Conservation (phyloP, 208 protist species). For the Novymonas esmeraldas region DNA sequence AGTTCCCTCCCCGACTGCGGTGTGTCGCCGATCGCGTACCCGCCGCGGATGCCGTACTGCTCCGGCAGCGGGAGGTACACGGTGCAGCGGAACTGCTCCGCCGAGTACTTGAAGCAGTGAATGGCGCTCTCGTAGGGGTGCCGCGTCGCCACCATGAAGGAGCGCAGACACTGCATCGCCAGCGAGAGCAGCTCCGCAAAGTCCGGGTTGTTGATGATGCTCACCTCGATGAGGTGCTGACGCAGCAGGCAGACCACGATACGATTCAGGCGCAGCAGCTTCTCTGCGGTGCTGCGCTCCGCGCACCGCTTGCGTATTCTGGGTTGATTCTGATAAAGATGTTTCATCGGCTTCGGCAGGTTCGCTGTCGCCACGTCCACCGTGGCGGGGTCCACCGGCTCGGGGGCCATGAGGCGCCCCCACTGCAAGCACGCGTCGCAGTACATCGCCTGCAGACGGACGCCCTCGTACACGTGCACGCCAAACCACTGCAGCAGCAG, state of each 20-base stretch:
- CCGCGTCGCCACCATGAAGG: constrained; percentile 51
- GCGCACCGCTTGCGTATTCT: constrained; percentile 28
- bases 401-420: constrained; percentile 41
- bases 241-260: constrained; percentile 31
- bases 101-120: constrained; percentile 41
- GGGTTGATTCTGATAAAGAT: constrained; percentile 51
- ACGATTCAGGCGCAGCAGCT: constrained; percentile 46
- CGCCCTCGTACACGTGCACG: constrained; percentile 35
- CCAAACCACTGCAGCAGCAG: constrained; percentile 58
- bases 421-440: constrained; percentile 67
- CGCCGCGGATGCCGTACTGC: constrained; percentile 65
- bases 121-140: constrained; percentile 62
- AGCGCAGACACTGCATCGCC: constrained; percentile 39
- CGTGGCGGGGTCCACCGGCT: constrained; percentile 22
- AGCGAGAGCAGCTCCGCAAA: constrained; percentile 49
- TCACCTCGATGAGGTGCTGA: constrained; percentile 56
- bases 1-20: constrained; percentile 30
- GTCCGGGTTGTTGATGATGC: constrained; percentile 31
- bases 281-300: constrained; percentile 29
- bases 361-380: constrained; percentile 5
- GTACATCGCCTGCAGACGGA: constrained; percentile 42
- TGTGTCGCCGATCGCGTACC: constrained; percentile 52
- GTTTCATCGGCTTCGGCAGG: constrained; percentile 55
- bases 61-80: constrained; percentile 75
- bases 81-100: constrained; percentile 53